Base-by-base conservation (phyloP, 2,329 filamentous ascomycete genomes). In the Arthrinium phaeospermum region DNA sequence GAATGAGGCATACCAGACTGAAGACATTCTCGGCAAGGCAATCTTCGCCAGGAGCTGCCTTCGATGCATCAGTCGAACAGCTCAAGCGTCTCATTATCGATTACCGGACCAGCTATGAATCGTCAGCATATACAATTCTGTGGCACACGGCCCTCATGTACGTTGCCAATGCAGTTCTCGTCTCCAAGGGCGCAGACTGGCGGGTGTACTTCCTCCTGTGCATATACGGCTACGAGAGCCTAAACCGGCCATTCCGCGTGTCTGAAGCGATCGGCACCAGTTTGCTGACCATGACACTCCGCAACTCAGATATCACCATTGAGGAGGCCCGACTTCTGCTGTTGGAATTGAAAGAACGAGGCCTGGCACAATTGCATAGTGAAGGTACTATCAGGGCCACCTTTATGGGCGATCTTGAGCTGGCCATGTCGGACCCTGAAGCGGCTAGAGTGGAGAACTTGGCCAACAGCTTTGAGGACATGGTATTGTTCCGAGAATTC, bases 141-240 rank as follows among this genome's bases (percentile, higher is more conserved):
- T 85, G 83, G 82, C 82, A 85, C 68, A 83, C 78, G 3, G 82
- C 81, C 1, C 74, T 85, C 27, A 79, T 82, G 2, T 84, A 84
- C 47, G 76, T 85, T 0, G 76, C 80, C 6, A 85, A 85, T 46
- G 82, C 81, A 16, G 73, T 84, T 0, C 75, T 77, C 22, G 75
- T 78, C 14, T 77, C 75, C 0, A 71, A 76, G 3, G 78, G 83
- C 14, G 74, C 78, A 0, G 73, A 81, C 47, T 70, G 13, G 79
- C 78, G 77, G 16, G 78, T 80, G 3, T 84, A 85, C 67, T 77
- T 85, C 6, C 73, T 82, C 4, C 73, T 83, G 1, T 85, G 82
- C 46, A 73, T 85, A 6, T 81, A 84, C 69, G 81, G 80, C 1
- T 85, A 85, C 70, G 78, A 81, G 45, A 75, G 76, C 7, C 77